Base-by-base conservation (phyloP, 2,329 filamentous ascomycete genomes). In the Penicillium freii region DNA sequence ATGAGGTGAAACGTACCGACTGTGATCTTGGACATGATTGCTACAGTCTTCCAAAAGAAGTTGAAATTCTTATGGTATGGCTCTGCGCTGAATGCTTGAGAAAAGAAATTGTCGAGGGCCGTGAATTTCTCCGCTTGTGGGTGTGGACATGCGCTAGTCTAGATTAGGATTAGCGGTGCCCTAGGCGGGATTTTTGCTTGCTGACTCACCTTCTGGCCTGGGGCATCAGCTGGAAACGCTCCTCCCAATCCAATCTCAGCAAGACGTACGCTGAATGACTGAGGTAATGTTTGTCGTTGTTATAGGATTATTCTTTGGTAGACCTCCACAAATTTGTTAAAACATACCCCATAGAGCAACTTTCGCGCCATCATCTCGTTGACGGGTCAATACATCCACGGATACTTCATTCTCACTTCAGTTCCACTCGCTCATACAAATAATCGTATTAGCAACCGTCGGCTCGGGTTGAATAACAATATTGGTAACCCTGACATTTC, bases 21-120 rank as follows among this genome's bases (percentile, higher is more conserved):
- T 81, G 80, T 80, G 74, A 82, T 81, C 76, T 82, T 82, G 62
- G 80, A 82, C 80, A 82, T 82, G 71, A 71, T 80, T 78, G 71
- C 68, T 84, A 85, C 87, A 89, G 89, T 92, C 89, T 92, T 90
- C 88, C 89, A 90, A 83, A 89, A 90, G 87, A 88, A 79, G 78
- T 79, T 61, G 62, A 69, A 62, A 70, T 84, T 87, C 86, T 89
- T 89, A 85, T 89, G 88, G 88, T 90, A 85, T 83, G 85, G 85
- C 78, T 81, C 78, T 78, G 73, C 76, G 78, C 75, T 71, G 69
- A 74, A 73, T 71, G 66, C 67, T 71, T 62, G 63, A 59, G 60
- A 64, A 56, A 66, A 67, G 64, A 69, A 67, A 66, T 59, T 55
- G 59, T 53, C 48, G 54, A 56, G 49, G 54, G 48, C 62, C 60